Conservation (phyloP, 164 flowering plant species). For the Protea cynaroides region DNA sequence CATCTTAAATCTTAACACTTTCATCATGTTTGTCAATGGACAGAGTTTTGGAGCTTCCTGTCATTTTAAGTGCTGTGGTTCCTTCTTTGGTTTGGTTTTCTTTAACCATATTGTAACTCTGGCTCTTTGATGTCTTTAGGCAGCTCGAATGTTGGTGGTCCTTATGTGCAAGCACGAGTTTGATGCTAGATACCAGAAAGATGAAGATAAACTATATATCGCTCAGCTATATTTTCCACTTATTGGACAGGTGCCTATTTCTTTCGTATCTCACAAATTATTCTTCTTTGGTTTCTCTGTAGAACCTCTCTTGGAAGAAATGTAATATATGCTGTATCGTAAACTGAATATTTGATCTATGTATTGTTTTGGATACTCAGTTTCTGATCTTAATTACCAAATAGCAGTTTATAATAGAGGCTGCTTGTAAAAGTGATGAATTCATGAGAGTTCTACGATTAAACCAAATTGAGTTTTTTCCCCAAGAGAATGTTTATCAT, state of each 20-base stretch:
- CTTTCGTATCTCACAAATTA: not conserved
- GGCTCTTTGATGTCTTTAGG: slow-evolving; percentile 39
- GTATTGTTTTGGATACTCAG: too few species aligned
- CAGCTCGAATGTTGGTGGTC: slow-evolving; percentile 87
- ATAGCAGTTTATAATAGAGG: too few species aligned
- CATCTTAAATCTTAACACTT: not conserved
- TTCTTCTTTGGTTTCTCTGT: too few species aligned
- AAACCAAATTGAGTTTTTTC: too few species aligned
- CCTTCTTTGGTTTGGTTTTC: not conserved
- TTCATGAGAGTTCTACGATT: too few species aligned
- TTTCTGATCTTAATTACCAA: too few species aligned
- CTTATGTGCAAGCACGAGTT: slow-evolving; percentile 98
- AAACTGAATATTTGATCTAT: too few species aligned
- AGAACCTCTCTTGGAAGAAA: too few species aligned
- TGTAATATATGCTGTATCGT: too few species aligned
- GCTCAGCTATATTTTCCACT: slow-evolving; percentile 97
- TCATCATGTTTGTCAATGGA: not conserved
- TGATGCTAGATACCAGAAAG: slow-evolving; percentile 95
- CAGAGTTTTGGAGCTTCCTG: not conserved
- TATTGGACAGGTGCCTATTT: slow-evolving; percentile 71
- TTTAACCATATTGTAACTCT: not conserved
- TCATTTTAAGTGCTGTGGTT: not conserved
- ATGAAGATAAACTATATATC: slow-evolving; percentile 93
- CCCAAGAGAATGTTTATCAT: too few species aligned
- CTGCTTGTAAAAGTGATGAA: too few species aligned